Evolutionary conservation across 1,284 basidiomycete species (phyloP).

Genomic region (Abortiporus biennis): DNA sequence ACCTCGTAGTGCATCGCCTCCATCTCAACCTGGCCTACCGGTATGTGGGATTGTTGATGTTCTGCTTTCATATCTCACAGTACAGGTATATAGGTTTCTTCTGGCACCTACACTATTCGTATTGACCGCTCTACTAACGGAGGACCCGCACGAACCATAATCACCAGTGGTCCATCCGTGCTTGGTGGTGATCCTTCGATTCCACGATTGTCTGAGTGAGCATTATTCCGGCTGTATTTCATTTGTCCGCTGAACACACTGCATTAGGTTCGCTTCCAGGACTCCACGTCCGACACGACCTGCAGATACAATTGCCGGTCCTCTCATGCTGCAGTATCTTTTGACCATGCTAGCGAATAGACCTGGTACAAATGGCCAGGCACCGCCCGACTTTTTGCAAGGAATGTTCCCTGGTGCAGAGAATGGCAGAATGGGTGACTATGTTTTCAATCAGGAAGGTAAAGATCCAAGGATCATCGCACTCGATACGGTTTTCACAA

Average conservation of each 20-base stretch:
- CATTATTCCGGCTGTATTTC: no score
- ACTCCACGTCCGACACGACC: slow-evolving; percentile 21
- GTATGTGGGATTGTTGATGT: no score
- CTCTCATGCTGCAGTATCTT: slow-evolving; percentile 67
- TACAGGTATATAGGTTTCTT: no score
- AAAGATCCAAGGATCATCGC: slow-evolving; percentile 10
- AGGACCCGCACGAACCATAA: slow-evolving; percentile 31
- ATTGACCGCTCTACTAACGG: slow-evolving; percentile 29
- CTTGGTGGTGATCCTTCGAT: no score
- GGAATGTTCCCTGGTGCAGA: slow-evolving; percentile 31
- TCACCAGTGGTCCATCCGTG: slow-evolving; percentile 40
- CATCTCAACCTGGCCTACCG: no score
- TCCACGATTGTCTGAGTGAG: no score
- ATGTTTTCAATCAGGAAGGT: slow-evolving; percentile 82
- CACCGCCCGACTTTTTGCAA: slow-evolving; percentile 36
- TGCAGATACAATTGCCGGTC: slow-evolving; percentile 42
- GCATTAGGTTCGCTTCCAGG: no score
- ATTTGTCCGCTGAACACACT: no score
- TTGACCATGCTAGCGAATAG: slow-evolving; percentile 48
- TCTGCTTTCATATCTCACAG: no score
- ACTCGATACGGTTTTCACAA: no score
- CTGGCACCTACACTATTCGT: slow-evolving; percentile 32
- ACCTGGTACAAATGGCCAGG: slow-evolving; percentile 24
- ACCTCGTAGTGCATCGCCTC: no score
- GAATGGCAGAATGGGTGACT: slow-evolving; percentile 67